Evolutionary conservation across 2,329 filamentous ascomycete species (phyloP), one percentile per base, ranked within the genome.

Genomic region (Pyrenophora tritici-repentis): DNA sequence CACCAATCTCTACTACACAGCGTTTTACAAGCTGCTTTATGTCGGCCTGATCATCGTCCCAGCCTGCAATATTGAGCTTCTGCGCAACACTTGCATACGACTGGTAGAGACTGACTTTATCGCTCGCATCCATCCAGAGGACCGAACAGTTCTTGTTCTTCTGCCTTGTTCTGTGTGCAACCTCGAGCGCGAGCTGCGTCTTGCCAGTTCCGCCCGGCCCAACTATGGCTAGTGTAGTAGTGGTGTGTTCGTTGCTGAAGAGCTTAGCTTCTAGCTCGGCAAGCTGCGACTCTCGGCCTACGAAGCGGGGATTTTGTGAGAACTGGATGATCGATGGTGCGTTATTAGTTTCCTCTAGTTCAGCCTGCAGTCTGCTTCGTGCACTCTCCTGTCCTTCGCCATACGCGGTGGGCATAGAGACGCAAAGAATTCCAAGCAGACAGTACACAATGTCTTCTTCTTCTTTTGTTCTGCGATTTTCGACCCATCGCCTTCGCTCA

Each of bases 71-170:
- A 0, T 46, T 42, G 12, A 78, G 62, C 59, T 67, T 60, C 33
- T 58, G 65, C 1, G 65, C 13, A 49, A 62, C 42, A 32, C 40
- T 56, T 49, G 40, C 42, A 50, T 58, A 63, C 20, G 75, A 74
- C 44, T 75, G 68, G 26, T 78, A 66, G 47, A 80, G 72, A 44
- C 61, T 73, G 12, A 68, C 71, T n/a, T 58, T 50, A 49, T 73
- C 76, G 22, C 68, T 63, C 5, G 72, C 76, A 3, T 75, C 70
- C 3, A 80, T 66, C 78, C 75, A 81, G 48, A 81, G 73, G 43
- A 81, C 59, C 0, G 72, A 76, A 42, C 65, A 76, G 5, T 71
- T 66, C 1, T 69, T 68, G 31, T 65, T 43, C 32, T 68, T 65
- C 7, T 73, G 47, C 46, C 67, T 75, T 2, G 65, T 65, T 62